Evolutionary conservation across 306 rosid genomes (phyloP).

Genomic region (Adenanthera pavonina): DNA sequence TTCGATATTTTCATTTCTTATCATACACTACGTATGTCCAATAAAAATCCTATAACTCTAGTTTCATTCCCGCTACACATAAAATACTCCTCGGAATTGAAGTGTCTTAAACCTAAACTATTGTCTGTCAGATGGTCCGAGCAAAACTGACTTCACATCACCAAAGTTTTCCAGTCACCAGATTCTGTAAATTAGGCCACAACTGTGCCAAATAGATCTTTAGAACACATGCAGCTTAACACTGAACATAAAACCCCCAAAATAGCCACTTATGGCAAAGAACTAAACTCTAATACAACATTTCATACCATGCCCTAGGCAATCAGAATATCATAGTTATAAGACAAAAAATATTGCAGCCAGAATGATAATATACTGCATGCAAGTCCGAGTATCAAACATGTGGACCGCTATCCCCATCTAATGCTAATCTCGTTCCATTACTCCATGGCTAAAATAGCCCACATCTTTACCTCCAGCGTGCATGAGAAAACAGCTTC

Average conservation of each 20-base stretch:
- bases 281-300: background rate
- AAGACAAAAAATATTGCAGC: background rate
- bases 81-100: no score
- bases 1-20: no score
- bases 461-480: slow-evolving; percentile 67
- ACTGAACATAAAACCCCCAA: background rate
- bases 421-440: slow-evolving; percentile 16
- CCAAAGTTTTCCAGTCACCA: no score
- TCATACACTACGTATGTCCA: no score
- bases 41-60: no score
- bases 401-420: background rate
- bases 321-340: background rate
- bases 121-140: no score
- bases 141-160: no score
- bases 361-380: background rate
- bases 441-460: slow-evolving; percentile 8
- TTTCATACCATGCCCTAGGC: background rate
- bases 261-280: background rate
- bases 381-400: background rate
- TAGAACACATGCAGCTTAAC: background rate
- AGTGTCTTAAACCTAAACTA: no score
- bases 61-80: no score
- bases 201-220: no score
- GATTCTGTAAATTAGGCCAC: no score
- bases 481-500: slow-evolving; percentile 99